Base-by-base conservation (phyloP, 352 stramenopile species). In the Halophytophthora batemanensis region DNA sequence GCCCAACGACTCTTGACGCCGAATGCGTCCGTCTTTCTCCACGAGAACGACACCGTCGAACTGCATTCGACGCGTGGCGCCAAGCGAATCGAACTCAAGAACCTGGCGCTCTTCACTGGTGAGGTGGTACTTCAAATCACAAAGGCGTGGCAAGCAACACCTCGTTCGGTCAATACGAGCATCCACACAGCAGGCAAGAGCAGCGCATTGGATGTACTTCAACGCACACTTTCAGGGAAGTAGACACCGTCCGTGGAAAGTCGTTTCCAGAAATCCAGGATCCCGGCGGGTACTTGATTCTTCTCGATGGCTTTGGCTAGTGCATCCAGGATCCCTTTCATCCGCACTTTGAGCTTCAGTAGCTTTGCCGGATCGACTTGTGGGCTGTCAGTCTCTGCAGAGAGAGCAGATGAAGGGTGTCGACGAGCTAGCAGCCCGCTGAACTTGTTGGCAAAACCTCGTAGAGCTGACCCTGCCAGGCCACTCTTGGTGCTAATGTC, bases 201-300 rank as follows among this genome's bases (percentile, higher is more conserved):
- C 4, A 23, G 2, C 21, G 39, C 7, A 31, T 19, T 29, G 8
- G 40, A 2, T 0, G 37, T 13, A 22, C 18, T 8, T 15, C 2
- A 17, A 63, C 69, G 21, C 69, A 90, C 79, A 35, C 43, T 71
- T 4, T 71, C 43, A 7, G 80, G 77, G 38, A 90, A 84, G 43
- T 87, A 90, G 17, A 86, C 61, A 2, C 80, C 80, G 37, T 89
- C 71, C 0, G 54, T 66, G 2, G 74, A 75, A 31, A 90, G 47
- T 3, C 70, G 61, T 44, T 54, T 71, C 64, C 68, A 84, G 42
- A 90, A 88, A 8, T 78, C 75, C 4, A 78, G 53, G 8, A 90
- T 81, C 1, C 75, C 71, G 3, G 53, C 51, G 0, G 79, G 79
- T 4, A 86, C 51, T n/a, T 83, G 68, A 14, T 58, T 53, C 44